Evolutionary conservation across 139 green algal genomes (phyloP).

Genomic region (Tetraselmis striata): DNA sequence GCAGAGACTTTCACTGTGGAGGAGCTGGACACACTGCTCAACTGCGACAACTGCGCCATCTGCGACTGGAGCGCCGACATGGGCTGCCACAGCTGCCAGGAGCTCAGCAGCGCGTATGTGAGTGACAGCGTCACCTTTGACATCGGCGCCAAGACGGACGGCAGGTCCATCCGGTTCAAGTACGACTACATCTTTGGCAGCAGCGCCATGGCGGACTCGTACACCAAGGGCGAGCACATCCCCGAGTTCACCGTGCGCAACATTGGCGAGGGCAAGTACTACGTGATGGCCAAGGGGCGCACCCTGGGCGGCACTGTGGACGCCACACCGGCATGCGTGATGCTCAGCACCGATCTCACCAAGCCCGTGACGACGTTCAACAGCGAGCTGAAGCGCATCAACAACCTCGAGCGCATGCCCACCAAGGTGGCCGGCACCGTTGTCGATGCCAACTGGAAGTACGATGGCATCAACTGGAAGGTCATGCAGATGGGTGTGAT

Average conservation of each 20-base stretch:
- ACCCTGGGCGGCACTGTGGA: background rate
- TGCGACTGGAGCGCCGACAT: background rate
- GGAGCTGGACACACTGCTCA: background rate
- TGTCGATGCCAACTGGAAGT: background rate
- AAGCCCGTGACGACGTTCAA: background rate
- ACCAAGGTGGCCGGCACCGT: background rate
- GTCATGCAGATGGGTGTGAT: background rate
- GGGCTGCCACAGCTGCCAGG: background rate
- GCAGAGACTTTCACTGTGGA: background rate
- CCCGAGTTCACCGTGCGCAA: background rate
- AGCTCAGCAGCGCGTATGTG: background rate
- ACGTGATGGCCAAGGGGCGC: background rate
- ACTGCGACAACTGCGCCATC: background rate
- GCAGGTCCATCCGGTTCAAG: background rate
- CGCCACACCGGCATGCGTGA: background rate
- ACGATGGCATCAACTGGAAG: background rate
- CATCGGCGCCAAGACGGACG: background rate
- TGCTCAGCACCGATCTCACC: background rate
- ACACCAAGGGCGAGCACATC: background rate
- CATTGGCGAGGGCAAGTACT: background rate
- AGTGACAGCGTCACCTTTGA: background rate
- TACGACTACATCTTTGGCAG: background rate
- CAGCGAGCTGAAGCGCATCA: background rate
- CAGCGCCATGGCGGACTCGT: background rate
- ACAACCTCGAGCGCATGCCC: background rate